Evolutionary conservation across 768 basidiomycete genomes (phyloP).

Genomic region (Serendipita sp.): DNA sequence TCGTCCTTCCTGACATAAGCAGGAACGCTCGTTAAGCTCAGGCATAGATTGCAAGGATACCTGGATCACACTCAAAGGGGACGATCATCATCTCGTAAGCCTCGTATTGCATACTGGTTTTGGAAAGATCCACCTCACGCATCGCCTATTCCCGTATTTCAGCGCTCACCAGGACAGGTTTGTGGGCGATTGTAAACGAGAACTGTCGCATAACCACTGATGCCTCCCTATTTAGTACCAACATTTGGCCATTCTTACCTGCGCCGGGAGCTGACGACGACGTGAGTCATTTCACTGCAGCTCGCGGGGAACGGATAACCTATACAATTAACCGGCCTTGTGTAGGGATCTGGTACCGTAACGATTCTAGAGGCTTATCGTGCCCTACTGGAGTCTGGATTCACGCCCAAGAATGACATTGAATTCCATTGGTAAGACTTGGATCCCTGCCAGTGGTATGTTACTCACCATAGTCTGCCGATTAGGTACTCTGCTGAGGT

Average conservation of each 20-base stretch:
- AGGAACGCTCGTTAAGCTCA: too few relatives aligned
- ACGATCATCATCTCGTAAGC: slow-evolving; percentile 39
- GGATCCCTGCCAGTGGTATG: background rate
- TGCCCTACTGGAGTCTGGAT: slow-evolving; percentile 50
- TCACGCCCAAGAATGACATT: slow-evolving; percentile 45
- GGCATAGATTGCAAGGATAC: slow-evolving; percentile 66
- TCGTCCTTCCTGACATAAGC: too few relatives aligned
- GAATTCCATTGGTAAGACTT: slow-evolving; percentile 54
- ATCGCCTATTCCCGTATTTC: background rate
- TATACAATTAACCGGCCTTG: too few relatives aligned
- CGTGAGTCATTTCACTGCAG: slow-evolving; percentile 4
- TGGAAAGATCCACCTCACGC: background rate
- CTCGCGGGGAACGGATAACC: too few relatives aligned
- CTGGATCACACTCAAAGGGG: slow-evolving; percentile 46
- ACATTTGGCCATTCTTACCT: slow-evolving; percentile 18
- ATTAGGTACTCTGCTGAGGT: slow-evolving; percentile 17
- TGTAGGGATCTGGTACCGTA: slow-evolving; percentile 47
- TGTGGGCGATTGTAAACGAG: too few relatives aligned
- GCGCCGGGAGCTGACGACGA: slow-evolving; percentile 20
- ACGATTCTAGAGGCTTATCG: slow-evolving; percentile 69
- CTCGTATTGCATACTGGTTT: background rate
- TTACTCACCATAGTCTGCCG: background rate
- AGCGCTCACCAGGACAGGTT: slow-evolving; percentile 75
- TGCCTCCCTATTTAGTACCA: slow-evolving; percentile 10
- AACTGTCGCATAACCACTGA: too few relatives aligned